phyloP scores from a whole-genome alignment of 768 basidiomycete species.

The Tylopilus felleus region DNA sequence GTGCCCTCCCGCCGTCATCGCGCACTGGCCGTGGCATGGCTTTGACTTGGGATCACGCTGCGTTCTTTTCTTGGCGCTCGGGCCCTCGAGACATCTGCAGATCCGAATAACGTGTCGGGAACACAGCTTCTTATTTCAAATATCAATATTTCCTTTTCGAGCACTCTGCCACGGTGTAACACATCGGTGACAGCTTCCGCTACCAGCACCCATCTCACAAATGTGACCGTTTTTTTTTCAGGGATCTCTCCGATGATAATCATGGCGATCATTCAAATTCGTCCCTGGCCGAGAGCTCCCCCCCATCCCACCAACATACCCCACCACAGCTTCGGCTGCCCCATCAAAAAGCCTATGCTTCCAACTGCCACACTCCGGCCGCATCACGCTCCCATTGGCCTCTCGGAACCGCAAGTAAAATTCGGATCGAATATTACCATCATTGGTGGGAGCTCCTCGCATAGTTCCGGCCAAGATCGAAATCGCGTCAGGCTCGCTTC shows the following conservation, averaged over 20 bases:
- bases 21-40: background rate
- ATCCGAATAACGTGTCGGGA: slow-evolving; percentile 30
- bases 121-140: slow-evolving; percentile 33
- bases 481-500: slow-evolving; percentile 20
- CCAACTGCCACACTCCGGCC: slow-evolving; percentile 3
- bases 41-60: slow-evolving; percentile 9
- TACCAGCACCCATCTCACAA: too few species aligned
- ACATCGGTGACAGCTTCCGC: background rate
- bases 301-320: background rate
- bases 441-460: background rate
- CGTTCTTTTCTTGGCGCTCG: slow-evolving; percentile 14
- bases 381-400: slow-evolving; percentile 4
- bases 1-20: background rate
- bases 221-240: background rate
- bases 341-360: slow-evolving; percentile 23
- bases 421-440: slow-evolving; percentile 15
- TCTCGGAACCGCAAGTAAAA: slow-evolving; percentile 26
- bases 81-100: slow-evolving; percentile 27
- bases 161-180: too few species aligned
- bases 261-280: background rate
- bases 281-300: background rate
- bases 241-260: background rate
- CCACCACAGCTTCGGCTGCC: slow-evolving; percentile 8
- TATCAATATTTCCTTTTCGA: slow-evolving; percentile 14
- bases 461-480: background rate